A percentile compares a stretch with the other conserved stretches of the same genome.
Evolutionary conservation across 345 rosid genomes (phyloP).

Genomic region (Physaria fendleri): DNA sequence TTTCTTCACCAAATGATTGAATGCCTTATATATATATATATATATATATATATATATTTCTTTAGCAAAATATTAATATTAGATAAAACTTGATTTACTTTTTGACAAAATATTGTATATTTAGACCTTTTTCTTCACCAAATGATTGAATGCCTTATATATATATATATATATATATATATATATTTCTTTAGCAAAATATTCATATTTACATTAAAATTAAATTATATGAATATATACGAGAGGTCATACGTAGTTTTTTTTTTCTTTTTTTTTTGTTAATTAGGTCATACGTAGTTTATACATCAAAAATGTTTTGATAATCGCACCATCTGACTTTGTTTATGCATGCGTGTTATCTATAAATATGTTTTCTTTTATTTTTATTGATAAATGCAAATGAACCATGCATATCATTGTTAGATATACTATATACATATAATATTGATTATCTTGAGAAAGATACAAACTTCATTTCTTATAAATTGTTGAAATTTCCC

Average conservation of each 20-base stretch:
- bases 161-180: too few species aligned
- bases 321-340: background rate
- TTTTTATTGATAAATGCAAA: background rate
- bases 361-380: background rate
- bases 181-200: background rate
- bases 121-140: background rate
- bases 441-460: background rate
- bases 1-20: background rate
- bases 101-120: background rate
- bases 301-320: background rate
- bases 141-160: background rate
- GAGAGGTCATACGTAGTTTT: background rate
- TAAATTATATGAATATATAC: background rate
- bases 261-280: background rate
- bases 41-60: background rate
- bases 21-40: too few species aligned
- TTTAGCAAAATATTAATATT: background rate
- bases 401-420: conserved; percentile 1
- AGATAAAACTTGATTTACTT: too few species aligned
- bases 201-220: background rate
- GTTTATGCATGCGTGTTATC: background rate
- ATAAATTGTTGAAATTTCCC: conserved; percentile 12
- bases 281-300: background rate
- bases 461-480: background rate
- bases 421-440: background rate